These are phyloP conservation scores for Pythium apleroticum DNA, from an alignment of 352 stramenopile species.

Conservation along the genomic window DNA sequence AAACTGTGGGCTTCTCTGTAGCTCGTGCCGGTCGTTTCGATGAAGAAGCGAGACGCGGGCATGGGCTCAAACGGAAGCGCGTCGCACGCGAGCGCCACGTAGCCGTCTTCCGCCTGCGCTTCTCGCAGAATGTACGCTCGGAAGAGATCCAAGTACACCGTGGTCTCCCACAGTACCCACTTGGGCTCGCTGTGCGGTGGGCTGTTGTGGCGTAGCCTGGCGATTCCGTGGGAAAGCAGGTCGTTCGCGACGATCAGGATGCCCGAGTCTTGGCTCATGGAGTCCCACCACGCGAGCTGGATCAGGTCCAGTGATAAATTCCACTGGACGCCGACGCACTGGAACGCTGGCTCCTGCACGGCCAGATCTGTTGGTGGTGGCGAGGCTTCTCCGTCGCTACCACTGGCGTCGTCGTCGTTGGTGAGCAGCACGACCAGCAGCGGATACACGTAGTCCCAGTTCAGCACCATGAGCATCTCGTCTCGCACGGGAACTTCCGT, in stretches of 20 bases:
- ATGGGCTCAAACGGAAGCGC: conserved; percentile 23
- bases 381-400: background rate
- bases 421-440: conserved; percentile 53
- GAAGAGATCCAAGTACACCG: conserved; percentile 56
- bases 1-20: conserved; percentile 37
- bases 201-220: background rate
- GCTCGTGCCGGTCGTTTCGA: conserved; percentile 60
- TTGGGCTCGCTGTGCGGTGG: conserved; percentile 1
- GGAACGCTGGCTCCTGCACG: background rate
- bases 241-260: conserved; percentile 54
- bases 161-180: conserved; percentile 59
- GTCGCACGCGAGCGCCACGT: conserved; percentile 3
- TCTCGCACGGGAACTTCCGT: conserved; percentile 43
- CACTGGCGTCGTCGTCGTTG: conserved; percentile 35
- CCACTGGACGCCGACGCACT: conserved; percentile 61
- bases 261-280: conserved; percentile 46
- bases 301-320: conserved; percentile 56
- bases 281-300: conserved; percentile 73
- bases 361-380: background rate
- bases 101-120: conserved; percentile 8
- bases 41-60: conserved; percentile 43
- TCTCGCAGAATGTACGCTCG: conserved; percentile 58
- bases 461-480: conserved; percentile 52
- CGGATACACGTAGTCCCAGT: conserved; percentile 75
- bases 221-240: conserved; percentile 54